phyloP scores from a whole-genome alignment of 1,284 basidiomycete genomes.

The Ustilago trichophora region DNA sequence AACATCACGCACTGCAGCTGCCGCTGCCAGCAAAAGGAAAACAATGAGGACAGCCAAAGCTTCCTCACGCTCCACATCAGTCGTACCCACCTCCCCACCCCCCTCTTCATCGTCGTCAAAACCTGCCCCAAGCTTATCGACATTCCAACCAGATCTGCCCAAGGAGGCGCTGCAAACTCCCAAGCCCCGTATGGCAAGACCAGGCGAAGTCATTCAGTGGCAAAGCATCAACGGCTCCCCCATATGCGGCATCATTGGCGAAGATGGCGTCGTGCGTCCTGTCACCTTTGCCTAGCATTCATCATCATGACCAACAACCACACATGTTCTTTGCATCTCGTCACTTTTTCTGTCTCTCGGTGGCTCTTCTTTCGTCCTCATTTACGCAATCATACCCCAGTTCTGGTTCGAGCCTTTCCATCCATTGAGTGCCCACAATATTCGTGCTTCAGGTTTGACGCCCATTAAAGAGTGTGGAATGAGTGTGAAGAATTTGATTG shows the following conservation, averaged over 20 bases:
- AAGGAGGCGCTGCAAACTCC: constrained; percentile 26
- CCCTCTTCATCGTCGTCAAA: constrained; percentile 13
- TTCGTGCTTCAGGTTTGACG: no score
- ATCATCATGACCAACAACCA: no score
- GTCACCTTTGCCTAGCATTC: constrained; percentile 30
- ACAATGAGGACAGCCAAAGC: constrained; percentile 1
- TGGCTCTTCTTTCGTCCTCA: neutral
- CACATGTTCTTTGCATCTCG: no score
- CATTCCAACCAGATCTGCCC: constrained; percentile 36
- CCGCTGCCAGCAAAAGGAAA: constrained; percentile 4
- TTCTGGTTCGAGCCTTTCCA: neutral
- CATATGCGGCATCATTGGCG: constrained; percentile 49
- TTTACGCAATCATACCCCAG: constrained; percentile 18
- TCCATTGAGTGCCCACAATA: no score
- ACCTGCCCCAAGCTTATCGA: constrained; percentile 29
- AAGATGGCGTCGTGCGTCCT: constrained; percentile 35
- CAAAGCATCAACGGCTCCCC: constrained; percentile 52
- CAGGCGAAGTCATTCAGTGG: constrained; percentile 48
- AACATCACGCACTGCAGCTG: constrained; percentile 1
- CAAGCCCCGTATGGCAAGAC: constrained; percentile 38
- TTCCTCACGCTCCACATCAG: constrained; percentile 1
- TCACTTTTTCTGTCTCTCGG: neutral
- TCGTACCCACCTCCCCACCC: neutral
- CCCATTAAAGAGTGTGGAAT: no score
- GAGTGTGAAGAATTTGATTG: neutral